Evolutionary conservation across 2,329 filamentous ascomycete species (phyloP).

Genomic region (Chaetomiaceae sp.): DNA sequence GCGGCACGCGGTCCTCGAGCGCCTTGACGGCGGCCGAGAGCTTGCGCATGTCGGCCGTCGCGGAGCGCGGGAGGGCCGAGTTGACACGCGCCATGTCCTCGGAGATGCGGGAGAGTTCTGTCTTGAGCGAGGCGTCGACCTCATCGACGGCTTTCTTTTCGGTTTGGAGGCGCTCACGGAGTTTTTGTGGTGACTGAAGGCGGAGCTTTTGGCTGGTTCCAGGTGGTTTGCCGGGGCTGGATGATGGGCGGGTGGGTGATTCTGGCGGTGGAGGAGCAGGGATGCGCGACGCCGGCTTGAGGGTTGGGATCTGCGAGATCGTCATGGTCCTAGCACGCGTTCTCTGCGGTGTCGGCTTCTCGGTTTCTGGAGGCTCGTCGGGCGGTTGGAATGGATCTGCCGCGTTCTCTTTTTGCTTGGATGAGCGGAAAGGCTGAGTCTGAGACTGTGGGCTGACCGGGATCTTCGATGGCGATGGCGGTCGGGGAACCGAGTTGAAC

Average conservation of each 20-base stretch:
- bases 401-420: constrained; percentile 49
- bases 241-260: constrained; percentile 31
- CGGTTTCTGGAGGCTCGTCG: constrained; percentile 18
- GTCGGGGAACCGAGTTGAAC: constrained; percentile 50
- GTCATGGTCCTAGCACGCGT: constrained; percentile 49
- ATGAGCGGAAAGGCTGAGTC: constrained; percentile 33
- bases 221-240: constrained; percentile 36
- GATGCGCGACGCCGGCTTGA: constrained; percentile 40
- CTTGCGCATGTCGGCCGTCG: constrained; percentile 43
- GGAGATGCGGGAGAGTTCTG: constrained; percentile 74
- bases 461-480: constrained; percentile 36
- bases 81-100: constrained; percentile 67
- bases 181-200: constrained; percentile 66
- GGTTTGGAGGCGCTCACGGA: constrained; percentile 78
- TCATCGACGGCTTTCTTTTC: constrained; percentile 72
- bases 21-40: constrained; percentile 56
- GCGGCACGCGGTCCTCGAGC: constrained; percentile 64
- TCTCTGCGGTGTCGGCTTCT: constrained; percentile 17
- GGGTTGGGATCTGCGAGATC: constrained; percentile 50
- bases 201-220: constrained; percentile 51
- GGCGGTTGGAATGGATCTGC: constrained; percentile 24
- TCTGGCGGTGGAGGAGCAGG: constrained; percentile 26
- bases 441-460: constrained; percentile 45
- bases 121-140: constrained; percentile 64
- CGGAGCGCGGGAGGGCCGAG: constrained; percentile 34